Conservation (phyloP, 2,329 filamentous ascomycete species). For the Colletotrichum sansevieriae region DNA sequence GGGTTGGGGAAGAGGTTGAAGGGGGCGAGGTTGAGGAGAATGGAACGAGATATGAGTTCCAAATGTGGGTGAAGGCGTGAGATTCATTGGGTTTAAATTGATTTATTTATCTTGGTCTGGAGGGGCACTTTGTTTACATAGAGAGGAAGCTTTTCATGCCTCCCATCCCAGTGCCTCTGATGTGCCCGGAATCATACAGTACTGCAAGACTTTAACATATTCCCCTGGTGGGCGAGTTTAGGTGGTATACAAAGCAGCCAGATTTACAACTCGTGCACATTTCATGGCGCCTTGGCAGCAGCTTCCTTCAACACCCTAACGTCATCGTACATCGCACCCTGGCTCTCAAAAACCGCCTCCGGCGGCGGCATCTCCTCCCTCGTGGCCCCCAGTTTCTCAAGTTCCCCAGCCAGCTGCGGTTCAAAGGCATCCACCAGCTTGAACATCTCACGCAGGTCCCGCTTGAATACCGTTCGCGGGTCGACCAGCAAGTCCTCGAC, state of each 20-base stretch:
- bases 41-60: conserved; percentile 76
- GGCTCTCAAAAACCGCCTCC: conserved; percentile 42
- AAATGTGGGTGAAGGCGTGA: conserved; percentile 75
- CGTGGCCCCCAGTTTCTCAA: conserved; percentile 51
- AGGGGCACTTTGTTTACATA: neutral
- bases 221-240: neutral
- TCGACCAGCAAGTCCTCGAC: conserved; percentile 58
- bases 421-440: conserved; percentile 51
- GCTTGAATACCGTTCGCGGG: conserved; percentile 59
- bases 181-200: conserved; percentile 42
- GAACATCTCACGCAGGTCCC: conserved; percentile 54
- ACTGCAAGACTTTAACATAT: conserved; percentile 44
- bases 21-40: conserved; percentile 72
- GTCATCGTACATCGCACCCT: conserved; percentile 36
- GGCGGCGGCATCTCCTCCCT: conserved; percentile 23
- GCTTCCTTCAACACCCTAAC: conserved; percentile 21
- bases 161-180: neutral
- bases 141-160: neutral
- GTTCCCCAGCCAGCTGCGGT: conserved; percentile 53
- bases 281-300: neutral
- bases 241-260: conserved; percentile 7
- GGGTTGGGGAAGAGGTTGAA: conserved; percentile 74
- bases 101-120: neutral
- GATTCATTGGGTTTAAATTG: neutral
- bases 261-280: neutral